Base-by-base conservation (phyloP, 2,329 filamentous ascomycete species). In the Fonsecaea monophora region DNA sequence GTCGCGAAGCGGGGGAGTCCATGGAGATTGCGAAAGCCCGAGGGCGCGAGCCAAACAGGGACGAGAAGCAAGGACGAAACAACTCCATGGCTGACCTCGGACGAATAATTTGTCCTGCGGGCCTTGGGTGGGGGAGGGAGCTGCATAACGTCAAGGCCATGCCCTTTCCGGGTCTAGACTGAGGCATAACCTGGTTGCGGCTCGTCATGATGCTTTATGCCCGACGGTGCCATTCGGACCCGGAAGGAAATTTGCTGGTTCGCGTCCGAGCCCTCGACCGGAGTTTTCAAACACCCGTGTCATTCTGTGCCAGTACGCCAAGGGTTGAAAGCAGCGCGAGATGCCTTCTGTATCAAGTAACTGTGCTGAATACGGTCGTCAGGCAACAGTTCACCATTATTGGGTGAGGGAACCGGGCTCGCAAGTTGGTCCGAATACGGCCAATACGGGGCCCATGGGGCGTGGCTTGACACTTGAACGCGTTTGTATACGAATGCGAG, bases 21-120 rank as follows among this genome's bases (percentile, higher is more conserved):
- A 61, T 53, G 59, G 59, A 61, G 59, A 38, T 61, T 61, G 45
- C 59, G 45, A 61, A 61, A 61, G 57, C 2, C 59, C 59, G 59
- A 61, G 34, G 4, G 34, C 59, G 45, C 45, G 59, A 40, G 42
- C 40, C 40, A 42, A 42, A n/a, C 15, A 42, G 40, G 4, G 40
- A n/a, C 15, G 40, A 42, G 40, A 8, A 42, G 15, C 40, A 5
- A 42, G 15, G 15, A n/a, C 4, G 12, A 15, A 7, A 37, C 15
- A 18, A n/a, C n/a, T 13, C 15, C 25, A 35, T 12, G 30, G 45
- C 25, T 40, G 25, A 32, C 21, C n/a, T 50, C 57, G 57, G 57
- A 34, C 57, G 57, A 42, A 60, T 35, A 60, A 60, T 34, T 50
- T 21, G 18, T 50, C 30, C 34, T 45, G 57, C 40, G 56, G 10